Evolutionary conservation across 176 grass and related monocot genomes (phyloP), one percentile per base, ranked within the genome.

Genomic region (Oryza glaberrima): DNA sequence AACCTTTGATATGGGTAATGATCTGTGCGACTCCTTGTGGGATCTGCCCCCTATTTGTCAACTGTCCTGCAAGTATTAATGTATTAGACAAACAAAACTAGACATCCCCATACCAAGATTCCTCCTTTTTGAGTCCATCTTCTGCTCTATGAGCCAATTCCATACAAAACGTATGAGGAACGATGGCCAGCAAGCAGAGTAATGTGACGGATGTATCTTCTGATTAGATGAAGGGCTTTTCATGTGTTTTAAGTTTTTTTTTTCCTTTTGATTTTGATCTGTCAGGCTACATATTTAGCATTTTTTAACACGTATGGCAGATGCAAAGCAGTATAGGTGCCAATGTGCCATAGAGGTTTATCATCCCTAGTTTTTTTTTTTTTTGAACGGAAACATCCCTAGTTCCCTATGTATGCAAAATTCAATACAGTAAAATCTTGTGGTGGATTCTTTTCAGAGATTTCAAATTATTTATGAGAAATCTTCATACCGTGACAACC

Each of bases 11-110:
- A 52, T 72, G 0, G 88, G 81, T 19, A 89, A 47, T 34, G 91
- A 93, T 84, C 72, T 81, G 6, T 81, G 72, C 15, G 91, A 93
- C 49, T 88, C 77, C 14, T 77, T 90, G 35, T 93, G 91, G 91
- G 88, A 93, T 81, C 77, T 93, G 23, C 88, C 85, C 9, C 88
- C 91, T n/a, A 83, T 90, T 9, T 90, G 73, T 69, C 91, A 87
- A 4, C 47, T 90, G 25, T 78, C 84, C 7, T 88, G 91, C 82
- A 90, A 77, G 68, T 87, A 81, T 1, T 91, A 23, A 84, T 91
- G 89, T 84, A 76, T 73, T 89, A 90, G 67, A 68, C 51, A 70
- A 34, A 76, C 38, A 25, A 80, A 82, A 61, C 52, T 78, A 67
- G 69, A 69, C 17, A 58, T 71, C 54, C 25, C 72, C 47, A 61